Conservation (phyloP, 768 basidiomycete species). For the Boletus rubroflammeus region DNA sequence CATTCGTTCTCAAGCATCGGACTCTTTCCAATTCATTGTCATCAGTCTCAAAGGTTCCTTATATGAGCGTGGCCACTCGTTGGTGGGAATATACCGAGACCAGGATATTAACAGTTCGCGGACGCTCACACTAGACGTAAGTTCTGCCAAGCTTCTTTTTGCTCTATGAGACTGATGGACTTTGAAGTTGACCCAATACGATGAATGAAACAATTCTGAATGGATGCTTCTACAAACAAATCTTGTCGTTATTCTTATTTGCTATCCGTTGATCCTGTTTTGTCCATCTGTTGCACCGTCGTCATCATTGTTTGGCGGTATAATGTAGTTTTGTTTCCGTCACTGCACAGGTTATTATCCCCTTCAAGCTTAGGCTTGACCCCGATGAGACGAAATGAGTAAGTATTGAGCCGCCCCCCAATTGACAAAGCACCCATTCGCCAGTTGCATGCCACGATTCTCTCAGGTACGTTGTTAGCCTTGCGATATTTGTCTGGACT, state of each 20-base stretch:
- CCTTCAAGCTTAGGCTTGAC: background rate
- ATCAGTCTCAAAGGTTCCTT: conserved; percentile 94
- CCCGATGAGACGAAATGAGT: background rate
- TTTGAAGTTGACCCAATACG: conserved; percentile 28
- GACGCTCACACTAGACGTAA: conserved; percentile 88
- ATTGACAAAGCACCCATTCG: background rate
- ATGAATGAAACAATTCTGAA: conserved; percentile 21
- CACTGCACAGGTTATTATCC: too few relatives aligned
- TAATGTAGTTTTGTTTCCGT: conserved; percentile 1
- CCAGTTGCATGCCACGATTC: background rate
- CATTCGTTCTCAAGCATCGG: conserved; percentile 79
- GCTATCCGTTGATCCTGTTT: conserved; percentile 10
- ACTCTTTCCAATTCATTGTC: conserved; percentile 91
- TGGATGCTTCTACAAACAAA: background rate
- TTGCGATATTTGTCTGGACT: background rate
- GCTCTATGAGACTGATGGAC: conserved; percentile 4
- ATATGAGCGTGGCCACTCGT: conserved; percentile 84
- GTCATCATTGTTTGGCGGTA: background rate
- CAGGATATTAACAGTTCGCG: conserved; percentile 92
- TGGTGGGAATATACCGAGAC: conserved; percentile 93
- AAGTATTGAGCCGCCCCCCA: background rate
- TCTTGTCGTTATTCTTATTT: conserved; percentile 26
- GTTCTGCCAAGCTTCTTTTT: conserved; percentile 8
- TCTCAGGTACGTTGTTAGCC: background rate
- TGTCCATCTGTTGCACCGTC: background rate